Conservation (phyloP, 2,329 filamentous ascomycete genomes). For the Chrysoporthe deuterocubensis region DNA sequence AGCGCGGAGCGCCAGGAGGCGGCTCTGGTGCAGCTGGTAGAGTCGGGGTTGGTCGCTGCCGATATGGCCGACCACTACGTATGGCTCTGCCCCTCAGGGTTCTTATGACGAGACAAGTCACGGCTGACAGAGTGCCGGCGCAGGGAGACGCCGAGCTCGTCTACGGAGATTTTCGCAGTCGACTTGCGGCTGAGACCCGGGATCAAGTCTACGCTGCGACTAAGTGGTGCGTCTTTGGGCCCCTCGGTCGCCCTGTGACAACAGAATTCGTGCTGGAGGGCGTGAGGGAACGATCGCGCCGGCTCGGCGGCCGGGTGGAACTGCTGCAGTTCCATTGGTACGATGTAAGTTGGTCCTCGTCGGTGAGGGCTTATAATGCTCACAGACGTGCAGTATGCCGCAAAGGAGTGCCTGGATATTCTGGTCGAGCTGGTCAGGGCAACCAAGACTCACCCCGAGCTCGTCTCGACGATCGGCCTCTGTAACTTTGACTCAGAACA, state of each 20-base stretch:
- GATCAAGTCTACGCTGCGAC: too few species aligned
- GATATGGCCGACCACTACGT: conserved; percentile 14
- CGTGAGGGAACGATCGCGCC: conserved; percentile 39
- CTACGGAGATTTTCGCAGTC: too few species aligned
- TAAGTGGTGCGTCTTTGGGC: conserved; percentile 31
- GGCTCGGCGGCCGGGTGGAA: conserved; percentile 39
- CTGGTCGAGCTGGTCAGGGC: conserved; percentile 38
- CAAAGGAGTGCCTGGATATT: conserved; percentile 41
- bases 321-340: conserved; percentile 44
- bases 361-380: too few species aligned
- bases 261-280: conserved; percentile 35
- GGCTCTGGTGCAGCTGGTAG: conserved; percentile 33
- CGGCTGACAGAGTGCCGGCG: too few species aligned
- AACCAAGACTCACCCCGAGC: conserved; percentile 35
- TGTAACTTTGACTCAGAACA: too few species aligned
- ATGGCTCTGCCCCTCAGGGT: background rate
- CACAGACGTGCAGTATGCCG: conserved; percentile 35
- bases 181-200: too few species aligned
- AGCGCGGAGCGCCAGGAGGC: conserved; percentile 34
- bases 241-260: conserved; percentile 33
- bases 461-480: conserved; percentile 9
- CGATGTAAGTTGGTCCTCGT: conserved; percentile 34
- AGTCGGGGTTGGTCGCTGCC: conserved; percentile 6
- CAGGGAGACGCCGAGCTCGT: too few species aligned
- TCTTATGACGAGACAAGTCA: too few species aligned